These are phyloP conservation scores for Termitomyces sp. DNA, from an alignment of 768 basidiomycete genomes.

Conservation along the genomic window DNA sequence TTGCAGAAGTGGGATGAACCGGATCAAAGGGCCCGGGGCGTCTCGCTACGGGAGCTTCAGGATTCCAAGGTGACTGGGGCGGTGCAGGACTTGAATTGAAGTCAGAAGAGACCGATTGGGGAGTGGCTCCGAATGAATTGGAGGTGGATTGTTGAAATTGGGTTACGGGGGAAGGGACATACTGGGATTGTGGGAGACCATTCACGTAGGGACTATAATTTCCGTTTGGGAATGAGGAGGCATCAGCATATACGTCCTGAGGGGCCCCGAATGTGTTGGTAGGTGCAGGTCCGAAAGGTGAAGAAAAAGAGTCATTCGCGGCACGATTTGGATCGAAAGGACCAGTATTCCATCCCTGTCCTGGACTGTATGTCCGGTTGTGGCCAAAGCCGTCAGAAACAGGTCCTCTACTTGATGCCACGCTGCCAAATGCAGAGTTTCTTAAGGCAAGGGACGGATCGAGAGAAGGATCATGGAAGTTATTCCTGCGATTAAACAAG, in stretches of 20 bases:
- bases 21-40: slow-evolving; percentile 39
- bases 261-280: slow-evolving; percentile 8
- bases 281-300: slow-evolving; percentile 12
- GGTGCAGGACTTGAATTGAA: slow-evolving; percentile 15
- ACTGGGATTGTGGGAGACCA: slow-evolving; percentile 13
- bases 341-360: slow-evolving; percentile 19
- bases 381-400: slow-evolving; percentile 35
- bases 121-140: slow-evolving; percentile 9
- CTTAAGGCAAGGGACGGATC: slow-evolving; percentile 30
- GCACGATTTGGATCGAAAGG: slow-evolving; percentile 13
- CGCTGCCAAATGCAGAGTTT: slow-evolving; percentile 23
- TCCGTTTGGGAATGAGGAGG: slow-evolving; percentile 4
- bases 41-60: slow-evolving; percentile 20
- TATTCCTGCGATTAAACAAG: slow-evolving; percentile 29
- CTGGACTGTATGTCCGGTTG: slow-evolving; percentile 27
- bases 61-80: slow-evolving; percentile 32
- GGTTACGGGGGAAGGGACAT: slow-evolving; percentile 8
- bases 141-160: slow-evolving; percentile 8
- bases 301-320: slow-evolving; percentile 10
- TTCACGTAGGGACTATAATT: slow-evolving; percentile 8
- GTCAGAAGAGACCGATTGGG: slow-evolving; percentile 15
- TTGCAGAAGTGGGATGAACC: slow-evolving; percentile 34
- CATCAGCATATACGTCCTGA: slow-evolving; percentile 9
- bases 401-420: slow-evolving; percentile 24
- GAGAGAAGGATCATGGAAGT: slow-evolving; percentile 33